Evolutionary conservation across 176 grass and related monocot species (phyloP).

Genomic region (Leersia perrieri): DNA sequence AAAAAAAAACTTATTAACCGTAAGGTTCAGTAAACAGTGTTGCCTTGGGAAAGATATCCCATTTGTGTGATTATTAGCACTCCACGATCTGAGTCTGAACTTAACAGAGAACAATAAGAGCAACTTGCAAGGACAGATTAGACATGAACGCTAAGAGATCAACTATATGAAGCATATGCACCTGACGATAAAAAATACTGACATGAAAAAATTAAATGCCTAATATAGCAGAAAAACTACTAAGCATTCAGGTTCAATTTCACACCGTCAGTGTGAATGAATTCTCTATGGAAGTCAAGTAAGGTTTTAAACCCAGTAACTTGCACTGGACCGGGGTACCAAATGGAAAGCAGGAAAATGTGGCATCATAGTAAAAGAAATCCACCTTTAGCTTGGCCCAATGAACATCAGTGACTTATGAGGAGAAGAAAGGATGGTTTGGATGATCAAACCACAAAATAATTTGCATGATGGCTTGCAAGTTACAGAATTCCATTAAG

Average conservation of each 20-base stretch:
- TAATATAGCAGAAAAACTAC: neutral
- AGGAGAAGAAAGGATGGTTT: neutral
- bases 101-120: neutral
- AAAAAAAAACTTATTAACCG: no score
- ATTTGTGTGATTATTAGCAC: no score
- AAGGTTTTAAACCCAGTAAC: neutral
- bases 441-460: neutral
- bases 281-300: neutral
- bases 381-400: neutral
- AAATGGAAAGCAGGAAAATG: neutral
- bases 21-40: neutral
- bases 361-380: neutral
- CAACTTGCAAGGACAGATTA: neutral
- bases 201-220: neutral
- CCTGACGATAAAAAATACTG: neutral
- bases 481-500: neutral
- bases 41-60: neutral
- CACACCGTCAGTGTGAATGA: neutral
- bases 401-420: neutral
- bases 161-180: no score
- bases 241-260: neutral
- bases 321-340: neutral
- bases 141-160: neutral
- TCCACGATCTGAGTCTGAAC: neutral
- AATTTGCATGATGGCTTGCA: neutral